Conservation (phyloP, 257 asterid species). For the Solanum pinnatisectum region DNA sequence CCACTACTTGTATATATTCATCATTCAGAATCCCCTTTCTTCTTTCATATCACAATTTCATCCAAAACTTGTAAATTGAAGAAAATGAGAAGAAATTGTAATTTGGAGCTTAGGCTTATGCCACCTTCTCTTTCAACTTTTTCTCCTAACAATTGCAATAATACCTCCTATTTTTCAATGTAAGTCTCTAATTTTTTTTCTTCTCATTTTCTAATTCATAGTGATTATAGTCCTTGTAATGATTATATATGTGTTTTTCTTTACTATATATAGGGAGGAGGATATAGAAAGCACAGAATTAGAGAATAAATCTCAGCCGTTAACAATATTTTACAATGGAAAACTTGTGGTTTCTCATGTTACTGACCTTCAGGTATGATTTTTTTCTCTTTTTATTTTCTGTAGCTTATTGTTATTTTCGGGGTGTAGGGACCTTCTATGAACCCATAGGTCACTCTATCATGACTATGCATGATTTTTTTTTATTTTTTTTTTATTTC, state of each 20-base stretch:
- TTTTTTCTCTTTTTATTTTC: too few relatives aligned
- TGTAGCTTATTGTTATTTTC: too few relatives aligned
- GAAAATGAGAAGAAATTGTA: conserved; percentile 17
- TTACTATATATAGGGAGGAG: not conserved
- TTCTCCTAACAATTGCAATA: not conserved
- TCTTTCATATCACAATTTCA: not conserved
- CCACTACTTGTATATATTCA: not conserved
- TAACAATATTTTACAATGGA: conserved; percentile 53
- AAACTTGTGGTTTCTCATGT: conserved; percentile 33
- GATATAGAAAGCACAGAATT: not conserved
- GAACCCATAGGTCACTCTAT: too few relatives aligned
- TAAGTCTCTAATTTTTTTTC: not conserved
- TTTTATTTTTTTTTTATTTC: too few relatives aligned
- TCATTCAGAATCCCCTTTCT: not conserved
- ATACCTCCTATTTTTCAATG: not conserved
- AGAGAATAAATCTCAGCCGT: conserved; percentile 9
- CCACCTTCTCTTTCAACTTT: conserved; percentile 3
- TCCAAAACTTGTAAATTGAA: not conserved
- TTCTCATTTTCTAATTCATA: not conserved
- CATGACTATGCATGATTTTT: too few relatives aligned
- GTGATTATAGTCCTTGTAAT: not conserved
- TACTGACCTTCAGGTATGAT: conserved; percentile 30
- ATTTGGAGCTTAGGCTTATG: conserved; percentile 16
- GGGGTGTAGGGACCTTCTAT: too few relatives aligned
- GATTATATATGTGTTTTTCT: not conserved